phyloP scores from a whole-genome alignment of 768 basidiomycete species.

The Leccinum incarnatum region DNA sequence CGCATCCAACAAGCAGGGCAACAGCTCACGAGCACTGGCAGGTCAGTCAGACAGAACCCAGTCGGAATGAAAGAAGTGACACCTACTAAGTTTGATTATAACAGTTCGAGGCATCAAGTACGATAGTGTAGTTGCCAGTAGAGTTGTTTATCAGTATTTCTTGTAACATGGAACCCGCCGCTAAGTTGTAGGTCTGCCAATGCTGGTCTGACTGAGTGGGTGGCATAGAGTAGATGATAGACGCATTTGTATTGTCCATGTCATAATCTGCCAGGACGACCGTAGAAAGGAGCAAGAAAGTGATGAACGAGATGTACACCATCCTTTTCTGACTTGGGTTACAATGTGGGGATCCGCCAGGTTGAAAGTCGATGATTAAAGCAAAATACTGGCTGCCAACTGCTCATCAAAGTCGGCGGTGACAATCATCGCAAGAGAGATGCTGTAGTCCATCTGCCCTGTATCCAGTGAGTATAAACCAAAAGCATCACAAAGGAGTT shows the following conservation, averaged over 20 bases:
- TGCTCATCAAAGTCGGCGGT: no score
- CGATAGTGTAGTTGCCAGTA: constrained; percentile 17
- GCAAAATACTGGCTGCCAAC: not conserved
- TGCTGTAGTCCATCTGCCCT: not conserved
- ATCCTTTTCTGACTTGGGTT: not conserved
- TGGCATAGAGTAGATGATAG: no score
- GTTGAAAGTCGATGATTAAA: not conserved
- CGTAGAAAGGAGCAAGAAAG: constrained; percentile 7
- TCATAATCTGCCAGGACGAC: no score
- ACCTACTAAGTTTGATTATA: constrained; percentile 27
- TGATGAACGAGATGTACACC: not conserved
- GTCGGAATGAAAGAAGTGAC: not conserved
- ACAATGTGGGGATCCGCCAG: not conserved
- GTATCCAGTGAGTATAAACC: not conserved
- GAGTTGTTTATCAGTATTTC: constrained; percentile 11
- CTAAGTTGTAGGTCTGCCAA: constrained; percentile 7
- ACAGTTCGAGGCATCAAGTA: constrained; percentile 17
- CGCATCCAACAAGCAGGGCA: not conserved
- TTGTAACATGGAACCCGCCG: not conserved
- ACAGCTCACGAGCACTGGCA: constrained; percentile 18
- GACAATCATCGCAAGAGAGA: not conserved
- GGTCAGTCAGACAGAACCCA: not conserved
- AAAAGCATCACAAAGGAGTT: not conserved
- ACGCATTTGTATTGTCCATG: no score
- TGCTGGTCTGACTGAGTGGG: not conserved